A percentile compares a stretch with the other conserved stretches of the same genome.
Evolutionary conservation across 2,329 filamentous ascomycete genomes (phyloP).

Genomic region (Knoxdaviesia capensis): DNA sequence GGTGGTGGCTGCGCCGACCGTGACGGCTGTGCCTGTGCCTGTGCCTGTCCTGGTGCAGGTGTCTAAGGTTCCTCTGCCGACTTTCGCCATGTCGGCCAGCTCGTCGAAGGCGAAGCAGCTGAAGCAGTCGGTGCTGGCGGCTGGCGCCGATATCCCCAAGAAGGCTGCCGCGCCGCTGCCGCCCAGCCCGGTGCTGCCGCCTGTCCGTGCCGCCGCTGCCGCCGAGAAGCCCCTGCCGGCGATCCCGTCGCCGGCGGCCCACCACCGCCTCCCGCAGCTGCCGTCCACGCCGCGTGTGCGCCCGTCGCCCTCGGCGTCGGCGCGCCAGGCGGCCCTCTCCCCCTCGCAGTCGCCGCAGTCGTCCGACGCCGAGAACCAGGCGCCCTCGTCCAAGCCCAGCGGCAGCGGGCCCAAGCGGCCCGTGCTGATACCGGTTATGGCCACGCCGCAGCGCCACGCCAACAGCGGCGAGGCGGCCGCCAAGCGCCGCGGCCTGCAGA

Average conservation of each 20-base stretch:
- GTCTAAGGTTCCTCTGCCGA: no score
- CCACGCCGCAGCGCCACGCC: constrained; percentile 24
- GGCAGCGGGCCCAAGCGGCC: constrained; percentile 19
- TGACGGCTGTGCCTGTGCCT: constrained; percentile 1
- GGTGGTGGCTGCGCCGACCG: not conserved
- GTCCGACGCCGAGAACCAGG: constrained; percentile 63
- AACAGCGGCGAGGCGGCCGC: constrained; percentile 43
- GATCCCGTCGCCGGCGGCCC: constrained; percentile 8
- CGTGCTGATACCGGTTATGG: constrained; percentile 22
- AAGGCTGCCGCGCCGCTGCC: no score
- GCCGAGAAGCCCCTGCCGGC: constrained; percentile 11
- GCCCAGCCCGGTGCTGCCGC: not conserved
- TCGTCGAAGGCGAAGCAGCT: not conserved
- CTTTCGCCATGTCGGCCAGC: not conserved
- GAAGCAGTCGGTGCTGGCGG: no score
- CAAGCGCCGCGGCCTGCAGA: constrained; percentile 32
- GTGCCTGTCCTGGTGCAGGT: not conserved
- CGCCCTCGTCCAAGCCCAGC: constrained; percentile 44
- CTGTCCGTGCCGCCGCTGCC: constrained; percentile 1
- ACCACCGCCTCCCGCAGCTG: constrained; percentile 4
- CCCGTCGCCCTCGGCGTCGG: constrained; percentile 24
- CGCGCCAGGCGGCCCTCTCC: constrained; percentile 32
- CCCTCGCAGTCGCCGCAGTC: constrained; percentile 53
- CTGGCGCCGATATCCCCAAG: no score
- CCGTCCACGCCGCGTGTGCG: constrained; percentile 22